phyloP scores from a whole-genome alignment of 345 rosid species.

The Dipteronia sinensis region DNA sequence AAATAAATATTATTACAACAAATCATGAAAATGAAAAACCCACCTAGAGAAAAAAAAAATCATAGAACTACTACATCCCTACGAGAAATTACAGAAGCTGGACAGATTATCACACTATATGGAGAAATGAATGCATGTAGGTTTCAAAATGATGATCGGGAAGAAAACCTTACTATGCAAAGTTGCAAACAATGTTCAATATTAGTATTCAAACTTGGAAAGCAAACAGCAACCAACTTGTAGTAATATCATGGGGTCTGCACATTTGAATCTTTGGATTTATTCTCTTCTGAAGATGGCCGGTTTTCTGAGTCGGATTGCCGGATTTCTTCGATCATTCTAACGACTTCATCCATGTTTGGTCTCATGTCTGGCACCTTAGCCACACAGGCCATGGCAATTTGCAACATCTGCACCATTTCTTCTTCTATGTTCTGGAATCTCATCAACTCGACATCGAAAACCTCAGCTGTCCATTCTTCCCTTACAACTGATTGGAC shows the following conservation, averaged over 20 bases:
- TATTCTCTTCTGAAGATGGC: slow-evolving; percentile 81
- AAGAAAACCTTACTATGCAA: slow-evolving; percentile 1
- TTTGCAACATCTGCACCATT: slow-evolving; percentile 83
- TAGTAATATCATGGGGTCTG: slow-evolving; percentile 54
- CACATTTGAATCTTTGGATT: slow-evolving; percentile 71
- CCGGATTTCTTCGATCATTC: slow-evolving; percentile 81
- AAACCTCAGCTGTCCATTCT: slow-evolving; percentile 88
- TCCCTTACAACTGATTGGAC: slow-evolving; percentile 94
- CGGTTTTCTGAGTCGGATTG: slow-evolving; percentile 80
- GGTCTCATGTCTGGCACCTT: slow-evolving; percentile 67
- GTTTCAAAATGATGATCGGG: background rate
- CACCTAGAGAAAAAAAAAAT: slow-evolving; percentile 9
- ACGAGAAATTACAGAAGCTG: slow-evolving; percentile 11
- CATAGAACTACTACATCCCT: background rate
- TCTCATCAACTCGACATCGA: slow-evolving; percentile 79
- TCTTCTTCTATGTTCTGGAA: slow-evolving; percentile 78
- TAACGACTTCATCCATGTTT: slow-evolving; percentile 69
- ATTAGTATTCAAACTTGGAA: background rate
- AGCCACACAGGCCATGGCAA: slow-evolving; percentile 80
- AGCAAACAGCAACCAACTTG: slow-evolving; percentile 10
- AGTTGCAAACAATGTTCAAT: background rate
- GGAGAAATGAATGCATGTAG: background rate
- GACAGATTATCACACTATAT: slow-evolving; percentile 9
- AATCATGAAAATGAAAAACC: slow-evolving; percentile 18
- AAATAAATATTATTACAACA: slow-evolving; percentile 27